phyloP scores from a whole-genome alignment of 179 eudicot genomes.

The Heliamphora pulchella region DNA sequence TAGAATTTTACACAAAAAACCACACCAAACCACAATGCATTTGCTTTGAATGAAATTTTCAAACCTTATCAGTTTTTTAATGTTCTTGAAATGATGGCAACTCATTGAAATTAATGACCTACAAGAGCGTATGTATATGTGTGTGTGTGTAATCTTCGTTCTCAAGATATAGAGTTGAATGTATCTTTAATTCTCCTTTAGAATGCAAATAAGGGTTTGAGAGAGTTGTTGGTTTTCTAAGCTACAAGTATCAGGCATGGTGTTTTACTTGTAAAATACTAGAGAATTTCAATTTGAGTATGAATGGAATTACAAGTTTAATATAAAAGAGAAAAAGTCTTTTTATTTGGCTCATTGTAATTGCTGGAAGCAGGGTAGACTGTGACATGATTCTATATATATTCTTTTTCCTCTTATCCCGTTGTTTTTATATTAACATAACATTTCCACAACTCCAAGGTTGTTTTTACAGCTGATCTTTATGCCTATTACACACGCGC shows the following conservation, averaged over 20 bases:
- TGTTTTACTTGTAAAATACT: background rate
- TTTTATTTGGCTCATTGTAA: background rate
- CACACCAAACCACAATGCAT: background rate
- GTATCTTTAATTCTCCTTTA: background rate
- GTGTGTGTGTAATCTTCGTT: too few relatives aligned
- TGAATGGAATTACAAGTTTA: background rate
- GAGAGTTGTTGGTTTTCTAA: background rate
- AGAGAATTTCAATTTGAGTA: background rate
- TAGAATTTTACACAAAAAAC: background rate
- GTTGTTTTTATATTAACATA: background rate
- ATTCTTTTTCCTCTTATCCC: background rate
- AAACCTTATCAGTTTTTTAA: background rate
- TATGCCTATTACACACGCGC: too few relatives aligned
- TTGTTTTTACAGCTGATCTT: background rate
- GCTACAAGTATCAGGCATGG: background rate
- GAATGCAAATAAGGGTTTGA: background rate
- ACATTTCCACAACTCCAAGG: background rate
- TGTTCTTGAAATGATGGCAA: background rate
- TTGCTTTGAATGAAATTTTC: background rate
- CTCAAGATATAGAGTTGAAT: too few relatives aligned
- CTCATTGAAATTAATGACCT: background rate
- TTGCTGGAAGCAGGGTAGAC: background rate
- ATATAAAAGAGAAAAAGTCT: background rate
- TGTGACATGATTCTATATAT: background rate
- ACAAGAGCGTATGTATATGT: too few relatives aligned